These are phyloP conservation scores for Macrophomina phaseolina DNA, from an alignment of 2,329 filamentous ascomycete species.

Conservation along the genomic window DNA sequence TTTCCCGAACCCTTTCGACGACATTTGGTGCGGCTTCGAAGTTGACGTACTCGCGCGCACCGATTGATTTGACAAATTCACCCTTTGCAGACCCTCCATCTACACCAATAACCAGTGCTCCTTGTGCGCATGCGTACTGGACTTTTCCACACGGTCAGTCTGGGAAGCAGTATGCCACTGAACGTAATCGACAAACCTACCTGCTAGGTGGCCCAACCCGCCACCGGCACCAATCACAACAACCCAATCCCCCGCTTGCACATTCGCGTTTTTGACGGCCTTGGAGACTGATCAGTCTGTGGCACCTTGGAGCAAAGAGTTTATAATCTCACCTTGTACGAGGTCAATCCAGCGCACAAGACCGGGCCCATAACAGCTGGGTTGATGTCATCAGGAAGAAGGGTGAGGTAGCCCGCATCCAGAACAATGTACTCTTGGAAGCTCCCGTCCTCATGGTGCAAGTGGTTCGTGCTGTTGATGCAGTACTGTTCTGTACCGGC, in stretches of 20 bases:
- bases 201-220: conserved; percentile 52
- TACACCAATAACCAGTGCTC: conserved; percentile 50
- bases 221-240: conserved; percentile 55
- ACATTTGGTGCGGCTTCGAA: conserved; percentile 44
- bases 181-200: background rate
- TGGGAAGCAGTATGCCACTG: background rate
- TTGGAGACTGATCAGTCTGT: background rate
- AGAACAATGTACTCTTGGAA: conserved; percentile 54
- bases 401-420: conserved; percentile 52
- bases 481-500: conserved; percentile 51
- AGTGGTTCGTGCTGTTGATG: conserved; percentile 50
- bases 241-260: conserved; percentile 49
- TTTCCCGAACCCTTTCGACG: conserved; percentile 41
- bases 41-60: conserved; percentile 49
- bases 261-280: conserved; percentile 48
- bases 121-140: conserved; percentile 52
- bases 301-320: background rate
- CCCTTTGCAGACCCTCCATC: conserved; percentile 48
- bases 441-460: conserved; percentile 54
- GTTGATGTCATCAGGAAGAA: conserved; percentile 52
- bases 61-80: conserved; percentile 46
- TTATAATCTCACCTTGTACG: conserved; percentile 43
- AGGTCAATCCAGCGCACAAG: conserved; percentile 53
- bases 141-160: conserved; percentile 32
- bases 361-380: conserved; percentile 49